Evolutionary conservation across 2,329 filamentous ascomycete species (phyloP), one percentile per base, ranked within the genome.

Genomic region (Ophiostoma perfectum): DNA sequence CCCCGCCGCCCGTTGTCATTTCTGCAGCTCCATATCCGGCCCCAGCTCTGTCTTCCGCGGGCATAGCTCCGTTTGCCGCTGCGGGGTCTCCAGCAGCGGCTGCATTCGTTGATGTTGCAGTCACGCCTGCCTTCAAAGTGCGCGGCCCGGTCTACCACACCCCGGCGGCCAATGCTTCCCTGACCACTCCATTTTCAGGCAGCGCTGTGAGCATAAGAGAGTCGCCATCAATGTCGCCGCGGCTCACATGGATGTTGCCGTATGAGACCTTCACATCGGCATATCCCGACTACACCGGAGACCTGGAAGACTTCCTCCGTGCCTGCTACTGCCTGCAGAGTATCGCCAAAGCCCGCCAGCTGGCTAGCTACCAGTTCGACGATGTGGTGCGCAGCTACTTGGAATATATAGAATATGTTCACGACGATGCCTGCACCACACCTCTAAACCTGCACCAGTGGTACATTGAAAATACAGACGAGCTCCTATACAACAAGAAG

Each of bases 361-460:
- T 84, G 18, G 76, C 78, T 12, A 77, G 79, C 38, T 82, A 76
- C 67, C 73, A 84, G 0, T 86, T 80, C 69, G 84, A 86, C 71
- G 84, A 86, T 67, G 83, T 85, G 66, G 79, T 86, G 63, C 75
- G 77, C 11, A 75, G 75, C 3, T 85, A 81, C 66, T 76, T 79
- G 1, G 74, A 79, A 0, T 86, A 80, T 70, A 70, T 79, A 6
- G 70, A 73, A 0, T 84, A 85, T 67, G 77, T 81, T 38, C 67
- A 73, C 1, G 62, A 11, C 7, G 58, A 3, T n/a, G 66, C 14
- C 45, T 41, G 55, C 14, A 16, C 42, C n/a, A 55, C 63, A 36
- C 41, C 68, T 1, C 64, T 67, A 14, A 67, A 42, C 18, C 67
- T 73, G 3, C 12, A 81, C 3, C 74, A 81, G 39, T 85, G 80